Conservation (phyloP, 2,329 filamentous ascomycete genomes). For the Aspergillus luchuensis region DNA sequence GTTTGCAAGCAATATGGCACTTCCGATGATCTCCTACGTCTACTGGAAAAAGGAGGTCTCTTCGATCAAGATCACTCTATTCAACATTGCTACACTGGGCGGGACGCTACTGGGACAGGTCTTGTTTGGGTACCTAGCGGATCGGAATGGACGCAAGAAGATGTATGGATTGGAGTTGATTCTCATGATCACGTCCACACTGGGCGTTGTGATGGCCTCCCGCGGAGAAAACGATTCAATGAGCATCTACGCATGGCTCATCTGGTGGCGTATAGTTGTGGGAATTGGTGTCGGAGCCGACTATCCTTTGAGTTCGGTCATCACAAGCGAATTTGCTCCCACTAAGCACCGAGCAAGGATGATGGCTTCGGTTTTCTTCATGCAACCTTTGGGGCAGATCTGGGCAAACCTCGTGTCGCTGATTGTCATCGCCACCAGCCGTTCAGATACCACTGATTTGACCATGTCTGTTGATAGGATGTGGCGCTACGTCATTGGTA, state of each 20-base stretch:
- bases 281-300: constrained; percentile 65
- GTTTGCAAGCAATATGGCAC: constrained; percentile 54
- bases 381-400: constrained; percentile 69
- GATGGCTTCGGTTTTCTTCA: constrained; percentile 68
- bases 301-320: constrained; percentile 68
- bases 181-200: constrained; percentile 49
- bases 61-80: constrained; percentile 39
- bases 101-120: constrained; percentile 53
- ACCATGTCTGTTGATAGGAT: constrained; percentile 57
- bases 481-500: constrained; percentile 68
- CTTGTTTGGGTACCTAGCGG: constrained; percentile 50
- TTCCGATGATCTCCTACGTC: constrained; percentile 52
- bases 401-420: constrained; percentile 65
- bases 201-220: constrained; percentile 51
- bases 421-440: constrained; percentile 40
- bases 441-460: constrained; percentile 30
- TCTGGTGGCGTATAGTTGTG: constrained; percentile 52
- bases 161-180: constrained; percentile 56
- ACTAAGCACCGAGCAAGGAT: constrained; percentile 67
- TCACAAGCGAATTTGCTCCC: constrained; percentile 62
- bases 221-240: constrained; percentile 47
- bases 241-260: constrained; percentile 48
- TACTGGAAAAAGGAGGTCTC: constrained; percentile 48
- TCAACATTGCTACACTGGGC: constrained; percentile 51
- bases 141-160: constrained; percentile 52